phyloP scores from a whole-genome alignment of 2,329 filamentous ascomycete species.

The Ophiostoma quercus region DNA sequence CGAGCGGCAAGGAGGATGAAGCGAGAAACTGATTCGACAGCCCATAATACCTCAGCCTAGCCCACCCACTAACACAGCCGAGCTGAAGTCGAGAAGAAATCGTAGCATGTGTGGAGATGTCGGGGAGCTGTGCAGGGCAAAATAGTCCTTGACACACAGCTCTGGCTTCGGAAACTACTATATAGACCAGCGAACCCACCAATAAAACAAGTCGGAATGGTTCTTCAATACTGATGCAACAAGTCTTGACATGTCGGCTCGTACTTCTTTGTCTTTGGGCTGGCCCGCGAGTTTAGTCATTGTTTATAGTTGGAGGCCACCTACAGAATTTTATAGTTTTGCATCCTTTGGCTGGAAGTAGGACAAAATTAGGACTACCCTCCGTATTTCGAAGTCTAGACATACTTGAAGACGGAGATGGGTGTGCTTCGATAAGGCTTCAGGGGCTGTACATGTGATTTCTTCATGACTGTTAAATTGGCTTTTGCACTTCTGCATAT shows the following conservation, averaged over 20 bases:
- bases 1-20: neutral
- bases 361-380: neutral
- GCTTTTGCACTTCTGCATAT: too few relatives aligned
- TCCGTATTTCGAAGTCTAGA: neutral
- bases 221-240: neutral
- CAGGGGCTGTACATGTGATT: too few relatives aligned
- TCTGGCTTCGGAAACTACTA: neutral
- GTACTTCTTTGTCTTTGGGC: neutral
- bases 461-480: too few relatives aligned
- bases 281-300: neutral
- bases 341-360: neutral
- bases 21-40: neutral
- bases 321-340: neutral
- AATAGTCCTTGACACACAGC: neutral
- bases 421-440: neutral
- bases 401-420: neutral
- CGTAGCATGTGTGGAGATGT: neutral
- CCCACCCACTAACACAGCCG: neutral
- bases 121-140: neutral
- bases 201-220: neutral
- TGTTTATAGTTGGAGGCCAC: constrained; percentile 4
- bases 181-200: neutral
- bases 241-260: neutral
- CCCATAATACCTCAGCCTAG: neutral
- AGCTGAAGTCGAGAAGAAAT: neutral